Conservation (phyloP, 1,284 basidiomycete species). For the Cryptococcus floricola region DNA sequence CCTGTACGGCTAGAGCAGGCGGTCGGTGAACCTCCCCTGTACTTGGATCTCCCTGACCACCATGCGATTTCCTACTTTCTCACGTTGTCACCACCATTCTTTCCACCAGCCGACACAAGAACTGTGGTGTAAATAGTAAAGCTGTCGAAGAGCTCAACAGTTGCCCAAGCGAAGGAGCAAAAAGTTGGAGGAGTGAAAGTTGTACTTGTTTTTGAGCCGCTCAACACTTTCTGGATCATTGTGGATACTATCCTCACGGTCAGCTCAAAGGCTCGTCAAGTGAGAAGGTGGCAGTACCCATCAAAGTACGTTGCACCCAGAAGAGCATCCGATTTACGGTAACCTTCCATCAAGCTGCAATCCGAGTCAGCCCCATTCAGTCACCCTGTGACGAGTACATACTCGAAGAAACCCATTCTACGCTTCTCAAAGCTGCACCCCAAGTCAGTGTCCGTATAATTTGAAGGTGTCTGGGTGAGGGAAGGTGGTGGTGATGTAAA, state of each 20-base stretch:
- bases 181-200: conserved; percentile 34
- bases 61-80: no score
- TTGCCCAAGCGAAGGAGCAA: conserved; percentile 28
- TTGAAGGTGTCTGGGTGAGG: no score
- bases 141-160: conserved; percentile 8
- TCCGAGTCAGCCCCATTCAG: background rate
- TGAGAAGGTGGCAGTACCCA: conserved; percentile 10
- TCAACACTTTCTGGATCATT: conserved; percentile 38
- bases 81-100: no score
- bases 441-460: background rate
- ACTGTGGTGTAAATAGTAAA: no score
- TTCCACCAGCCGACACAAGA: no score
- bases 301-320: conserved; percentile 29
- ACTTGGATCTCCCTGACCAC: no score
- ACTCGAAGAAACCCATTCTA: conserved; percentile 44
- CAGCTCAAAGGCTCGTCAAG: background rate
- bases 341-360: conserved; percentile 37
- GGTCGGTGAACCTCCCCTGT: no score
- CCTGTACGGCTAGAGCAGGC: no score
- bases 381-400: background rate
- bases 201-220: conserved; percentile 35
- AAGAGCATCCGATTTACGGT: conserved; percentile 41
- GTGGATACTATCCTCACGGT: conserved; percentile 23
- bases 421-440: conserved; percentile 36
- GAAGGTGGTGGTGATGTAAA: no score